These are phyloP conservation scores for Penicillium griseofulvum DNA, from an alignment of 2,329 filamentous ascomycete species.

Conservation along the genomic window DNA sequence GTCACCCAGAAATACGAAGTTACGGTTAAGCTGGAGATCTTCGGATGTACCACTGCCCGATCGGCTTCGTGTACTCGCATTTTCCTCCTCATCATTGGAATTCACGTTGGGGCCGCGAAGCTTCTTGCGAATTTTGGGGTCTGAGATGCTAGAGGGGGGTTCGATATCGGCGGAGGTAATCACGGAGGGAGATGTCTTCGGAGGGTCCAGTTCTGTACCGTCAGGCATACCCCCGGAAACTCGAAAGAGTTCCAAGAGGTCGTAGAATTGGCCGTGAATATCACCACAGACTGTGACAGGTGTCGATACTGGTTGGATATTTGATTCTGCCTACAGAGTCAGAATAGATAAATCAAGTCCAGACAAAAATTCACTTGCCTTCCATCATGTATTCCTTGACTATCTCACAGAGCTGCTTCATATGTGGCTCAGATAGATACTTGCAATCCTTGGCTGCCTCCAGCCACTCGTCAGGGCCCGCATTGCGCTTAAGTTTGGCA, in stretches of 20 bases:
- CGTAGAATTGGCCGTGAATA: conserved; percentile 98
- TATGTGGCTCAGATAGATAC: conserved; percentile 90
- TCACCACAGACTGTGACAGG: conserved; percentile 97
- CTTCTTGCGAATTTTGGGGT: conserved; percentile 83
- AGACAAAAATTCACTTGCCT: conserved; percentile 52
- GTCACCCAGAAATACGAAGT: conserved; percentile 71
- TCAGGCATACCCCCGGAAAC: conserved; percentile 96
- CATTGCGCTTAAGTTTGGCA: conserved; percentile 76
- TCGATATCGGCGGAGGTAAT: conserved; percentile 92
- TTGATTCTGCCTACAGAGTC: conserved; percentile 67
- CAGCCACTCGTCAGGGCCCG: conserved; percentile 92
- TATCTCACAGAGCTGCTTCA: conserved; percentile 98
- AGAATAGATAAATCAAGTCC: conserved; percentile 3
- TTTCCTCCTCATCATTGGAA: conserved; percentile 34
- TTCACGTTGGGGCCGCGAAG: conserved; percentile 54
- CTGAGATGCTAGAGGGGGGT: conserved; percentile 81
- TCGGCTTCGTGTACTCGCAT: conserved; percentile 27
- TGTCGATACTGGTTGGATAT: conserved; percentile 96
- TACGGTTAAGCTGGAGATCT: conserved; percentile 56
- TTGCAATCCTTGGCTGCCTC: conserved; percentile 96
- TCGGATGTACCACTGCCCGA: conserved; percentile 31
- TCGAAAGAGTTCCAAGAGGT: conserved; percentile 92
- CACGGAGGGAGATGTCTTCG: conserved; percentile 66
- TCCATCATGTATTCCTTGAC: conserved; percentile 99
- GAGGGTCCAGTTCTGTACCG: conserved; percentile 67